Conservation (phyloP, 2,329 filamentous ascomycete genomes). For the Aspergillus persii region DNA sequence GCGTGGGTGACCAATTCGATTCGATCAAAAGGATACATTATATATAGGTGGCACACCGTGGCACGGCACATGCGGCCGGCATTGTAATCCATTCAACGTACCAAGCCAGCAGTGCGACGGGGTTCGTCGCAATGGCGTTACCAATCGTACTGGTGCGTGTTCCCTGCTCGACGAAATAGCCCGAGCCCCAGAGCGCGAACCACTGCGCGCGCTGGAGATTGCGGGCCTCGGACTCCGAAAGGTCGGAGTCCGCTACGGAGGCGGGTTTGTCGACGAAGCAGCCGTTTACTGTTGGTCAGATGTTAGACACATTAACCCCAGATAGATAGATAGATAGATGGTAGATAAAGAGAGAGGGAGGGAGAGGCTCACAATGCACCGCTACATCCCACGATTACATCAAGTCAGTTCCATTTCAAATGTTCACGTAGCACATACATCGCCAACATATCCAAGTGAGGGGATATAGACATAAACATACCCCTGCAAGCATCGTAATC, state of each 20-base stretch:
- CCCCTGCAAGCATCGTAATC: constrained; percentile 32
- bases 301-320: too few relatives aligned
- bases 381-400: constrained; percentile 13
- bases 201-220: constrained; percentile 12
- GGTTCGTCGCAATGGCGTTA: constrained; percentile 19
- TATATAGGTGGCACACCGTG: too few relatives aligned
- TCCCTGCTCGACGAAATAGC: constrained; percentile 26
- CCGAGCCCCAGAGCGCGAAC: constrained; percentile 17
- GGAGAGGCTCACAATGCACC: constrained; percentile 25
- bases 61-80: too few relatives aligned
- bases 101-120: constrained; percentile 29
- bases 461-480: neutral
- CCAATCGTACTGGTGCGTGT: constrained; percentile 31
- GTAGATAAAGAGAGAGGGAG: neutral
- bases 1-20: too few relatives aligned
- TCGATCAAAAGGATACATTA: too few relatives aligned
- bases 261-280: constrained; percentile 20
- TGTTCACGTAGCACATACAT: neutral
- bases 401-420: neutral
- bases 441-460: too few relatives aligned
- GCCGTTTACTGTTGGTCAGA: constrained; percentile 20
- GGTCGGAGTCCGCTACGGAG: constrained; percentile 26
- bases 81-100: constrained; percentile 5
- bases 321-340: too few relatives aligned
- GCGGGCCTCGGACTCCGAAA: neutral